phyloP scores from a whole-genome alignment of 495 filamentous ascomycete species.

The Hypoxylon lienhwacheense region DNA sequence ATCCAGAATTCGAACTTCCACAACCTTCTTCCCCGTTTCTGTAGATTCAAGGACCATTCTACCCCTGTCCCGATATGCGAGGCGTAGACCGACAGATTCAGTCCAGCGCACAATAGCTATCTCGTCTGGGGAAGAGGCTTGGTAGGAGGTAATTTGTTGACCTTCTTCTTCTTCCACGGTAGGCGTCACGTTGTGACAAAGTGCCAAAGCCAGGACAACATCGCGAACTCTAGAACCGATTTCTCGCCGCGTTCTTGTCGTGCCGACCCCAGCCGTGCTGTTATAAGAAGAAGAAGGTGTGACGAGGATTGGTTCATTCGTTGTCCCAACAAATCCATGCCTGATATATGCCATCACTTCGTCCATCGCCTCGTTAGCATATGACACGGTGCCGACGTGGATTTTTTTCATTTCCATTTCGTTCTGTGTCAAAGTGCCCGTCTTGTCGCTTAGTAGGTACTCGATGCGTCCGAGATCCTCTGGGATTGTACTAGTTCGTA shows the following conservation, averaged over 20 bases:
- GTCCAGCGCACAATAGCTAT: conserved; percentile 98
- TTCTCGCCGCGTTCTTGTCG: conserved; percentile 82
- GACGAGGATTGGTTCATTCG: conserved; percentile 52
- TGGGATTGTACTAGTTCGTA: conserved; percentile 94
- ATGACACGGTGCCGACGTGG: conserved; percentile 96
- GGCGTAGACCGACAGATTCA: conserved; percentile 83
- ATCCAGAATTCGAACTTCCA: conserved; percentile 87
- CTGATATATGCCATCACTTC: conserved; percentile 84
- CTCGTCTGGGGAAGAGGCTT: conserved; percentile 96
- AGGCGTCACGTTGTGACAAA: conserved; percentile 98
- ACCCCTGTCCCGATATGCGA: conserved; percentile 84
- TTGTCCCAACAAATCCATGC: conserved; percentile 69
- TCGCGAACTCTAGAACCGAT: conserved; percentile 92
- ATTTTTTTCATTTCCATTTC: conserved; percentile 99
- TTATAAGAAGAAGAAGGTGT: conserved; percentile 74
- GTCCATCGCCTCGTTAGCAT: conserved; percentile 98
- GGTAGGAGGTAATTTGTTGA: conserved; percentile 77
- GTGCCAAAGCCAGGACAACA: conserved; percentile 83
- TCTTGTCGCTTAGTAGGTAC: conserved; percentile 96
- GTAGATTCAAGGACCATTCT: conserved; percentile 78
- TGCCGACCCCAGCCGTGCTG: conserved; percentile 58
- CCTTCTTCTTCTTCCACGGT: conserved; percentile 83
- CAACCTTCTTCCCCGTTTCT: conserved; percentile 73
- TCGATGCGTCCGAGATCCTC: conserved; percentile 96
- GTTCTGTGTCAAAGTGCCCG: conserved; percentile 95